Base-by-base conservation (phyloP, 306 rosid species). In the Castanea mollissima region DNA sequence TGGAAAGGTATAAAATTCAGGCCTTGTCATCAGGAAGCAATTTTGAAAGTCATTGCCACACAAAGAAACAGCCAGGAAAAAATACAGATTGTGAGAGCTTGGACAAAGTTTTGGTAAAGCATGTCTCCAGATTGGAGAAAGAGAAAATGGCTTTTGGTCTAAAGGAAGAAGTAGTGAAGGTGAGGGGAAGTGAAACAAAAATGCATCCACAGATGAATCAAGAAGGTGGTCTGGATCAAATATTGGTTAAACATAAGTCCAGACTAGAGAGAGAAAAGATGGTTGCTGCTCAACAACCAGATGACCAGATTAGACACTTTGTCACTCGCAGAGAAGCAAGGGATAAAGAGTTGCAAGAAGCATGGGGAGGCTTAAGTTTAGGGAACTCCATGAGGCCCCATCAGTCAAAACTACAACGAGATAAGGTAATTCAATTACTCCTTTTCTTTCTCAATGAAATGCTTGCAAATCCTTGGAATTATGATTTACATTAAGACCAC, bases 301-400 rank as follows among this genome's bases (percentile, higher is more conserved):
- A 88, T 68, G 83, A 84, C 52, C 68, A 80, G 35, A 69, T 79
- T 73, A 95, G 77, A 76, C 20, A 2, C 41, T 86, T 88, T 41
- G 67, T 44, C 55, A 15, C 77, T 74, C 96, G 91, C n/a, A 91
- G 92, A 60, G 86, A 86, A 86, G 92, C 91, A 68, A 95, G 96
- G 89, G 98, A 89, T 75, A 89, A 84, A 84, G 96, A 92, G 78
- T 81, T 90, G 81, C 91, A 91, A 78, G 95, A 92, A 80, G 86
- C 88, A 16, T 95, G 99, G 98, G 96, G 93, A 76, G 98, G 98
- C 65, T 49, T 89, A 78, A 81, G 96, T 83, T 82, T 95, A 81
- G 98, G 98, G 58, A 91, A 90, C 85, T 86, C 98, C 78, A 85
- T 93, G 79, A 93, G 74, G 87, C 96, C 96, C 72, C 83, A 80